Percentiles rank a stretch among this genome's conserved stretches.
Evolutionary conservation across 805 yeast species (phyloP).

Genomic region (Saccharomycopsis vini): DNA sequence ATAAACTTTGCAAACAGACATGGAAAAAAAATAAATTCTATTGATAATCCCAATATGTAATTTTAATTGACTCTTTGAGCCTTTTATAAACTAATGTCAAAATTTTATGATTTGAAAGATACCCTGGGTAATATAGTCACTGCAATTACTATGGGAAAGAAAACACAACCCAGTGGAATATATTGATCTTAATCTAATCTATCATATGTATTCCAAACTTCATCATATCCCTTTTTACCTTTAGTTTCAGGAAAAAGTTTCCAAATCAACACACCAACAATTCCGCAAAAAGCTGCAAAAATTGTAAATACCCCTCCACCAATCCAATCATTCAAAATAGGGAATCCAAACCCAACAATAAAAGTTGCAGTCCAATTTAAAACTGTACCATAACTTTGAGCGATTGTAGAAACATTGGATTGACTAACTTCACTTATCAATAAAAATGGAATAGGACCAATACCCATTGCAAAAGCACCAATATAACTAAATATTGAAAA

Average conservation of each 20-base stretch:
- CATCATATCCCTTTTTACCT: slow-evolving; percentile 49
- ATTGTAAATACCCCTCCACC: slow-evolving; percentile 76
- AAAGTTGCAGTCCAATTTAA: slow-evolving; percentile 91
- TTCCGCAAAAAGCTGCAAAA: slow-evolving; percentile 51
- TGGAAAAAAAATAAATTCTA: too few relatives aligned
- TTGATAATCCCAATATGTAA: too few relatives aligned
- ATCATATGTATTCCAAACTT: slow-evolving; percentile 49
- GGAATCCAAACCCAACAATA: slow-evolving; percentile 71
- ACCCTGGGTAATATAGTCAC: too few relatives aligned
- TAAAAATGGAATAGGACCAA: slow-evolving; percentile 94
- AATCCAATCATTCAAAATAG: slow-evolving; percentile 49
- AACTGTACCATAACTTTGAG: slow-evolving; percentile 88
- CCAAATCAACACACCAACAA: slow-evolving; percentile 40
- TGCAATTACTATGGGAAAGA: too few relatives aligned
- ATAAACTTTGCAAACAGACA: too few relatives aligned
- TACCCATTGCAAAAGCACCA: slow-evolving; percentile 79
- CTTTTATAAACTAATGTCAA: too few relatives aligned
- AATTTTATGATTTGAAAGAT: too few relatives aligned
- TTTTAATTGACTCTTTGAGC: too few relatives aligned
- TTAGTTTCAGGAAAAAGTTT: slow-evolving; percentile 65
- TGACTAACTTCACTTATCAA: slow-evolving; percentile 86
- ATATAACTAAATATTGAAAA: slow-evolving; percentile 65
- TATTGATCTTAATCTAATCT: background rate
- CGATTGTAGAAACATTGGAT: slow-evolving; percentile 65
- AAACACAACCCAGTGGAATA: too few relatives aligned